phyloP scores from a whole-genome alignment of 2,329 filamentous ascomycete species.

The Botrytis paeoniae region DNA sequence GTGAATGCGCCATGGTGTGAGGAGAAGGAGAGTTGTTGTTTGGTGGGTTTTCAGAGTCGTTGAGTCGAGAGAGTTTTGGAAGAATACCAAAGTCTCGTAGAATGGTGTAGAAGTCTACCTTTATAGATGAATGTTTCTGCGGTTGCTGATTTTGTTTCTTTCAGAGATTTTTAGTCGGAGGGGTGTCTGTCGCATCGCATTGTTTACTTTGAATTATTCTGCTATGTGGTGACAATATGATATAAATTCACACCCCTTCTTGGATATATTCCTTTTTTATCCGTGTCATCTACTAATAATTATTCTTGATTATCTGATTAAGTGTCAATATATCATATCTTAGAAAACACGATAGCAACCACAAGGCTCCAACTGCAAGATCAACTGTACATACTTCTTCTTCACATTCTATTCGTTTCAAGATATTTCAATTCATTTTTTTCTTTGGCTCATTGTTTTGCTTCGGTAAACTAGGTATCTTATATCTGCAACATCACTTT shows the following conservation, averaged over 20 bases:
- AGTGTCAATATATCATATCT: background rate
- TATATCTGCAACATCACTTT: too few species aligned
- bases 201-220: slow-evolving; percentile 26
- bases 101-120: background rate
- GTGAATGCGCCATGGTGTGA: slow-evolving; percentile 28
- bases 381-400: background rate
- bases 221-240: background rate
- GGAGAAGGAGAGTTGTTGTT: background rate
- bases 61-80: background rate
- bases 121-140: background rate
- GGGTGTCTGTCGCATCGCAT: slow-evolving; percentile 18
- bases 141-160: background rate
- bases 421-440: background rate
- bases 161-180: background rate
- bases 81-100: background rate
- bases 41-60: background rate
- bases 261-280: background rate
- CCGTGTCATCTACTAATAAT: background rate
- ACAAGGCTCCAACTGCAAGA: background rate
- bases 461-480: background rate
- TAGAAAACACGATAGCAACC: slow-evolving; percentile 4
- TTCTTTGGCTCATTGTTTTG: background rate
- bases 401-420: background rate
- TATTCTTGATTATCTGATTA: background rate
- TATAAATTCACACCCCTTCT: background rate